Evolutionary conservation across 345 rosid species (phyloP), one percentile per base, ranked within the genome.

Genomic region (Arabidopsis suecica): DNA sequence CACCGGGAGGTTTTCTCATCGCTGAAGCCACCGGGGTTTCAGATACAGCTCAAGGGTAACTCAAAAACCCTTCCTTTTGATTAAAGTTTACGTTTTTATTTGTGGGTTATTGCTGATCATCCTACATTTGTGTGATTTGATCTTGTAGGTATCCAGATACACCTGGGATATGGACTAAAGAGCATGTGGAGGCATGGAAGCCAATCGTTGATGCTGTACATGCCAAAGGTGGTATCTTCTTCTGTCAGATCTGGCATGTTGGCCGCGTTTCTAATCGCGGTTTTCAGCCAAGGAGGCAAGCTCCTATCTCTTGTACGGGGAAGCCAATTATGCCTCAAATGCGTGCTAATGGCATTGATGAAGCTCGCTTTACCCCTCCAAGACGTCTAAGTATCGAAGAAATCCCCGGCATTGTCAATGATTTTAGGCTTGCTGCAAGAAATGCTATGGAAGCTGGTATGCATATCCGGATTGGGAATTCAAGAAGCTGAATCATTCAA

Each of bases 171-270:
- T 89, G 96, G 93, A 88, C 88, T 3, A 86, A 86, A 73, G 96
- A 84, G 73, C 97, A 91, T 67, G 88, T 91, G 10, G 95, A 91
- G 56, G 95, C 93, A 6, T 91, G 97, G 97, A 91, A 85, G 69
- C 90, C 97, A 23, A 89, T 91, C 42, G 95, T 91, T 4, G 89
- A 89, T 44, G 93, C 95, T 61, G 95, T 91, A 81, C 95, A 88
- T 81, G 88, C 89, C n/a, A 85, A 89, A 74, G 95, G 95, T 2
- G 93, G 88, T 0, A 63, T 84, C 71, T 69, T 91, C 82, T 89
- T 91, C 65, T 91, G 91, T 66, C 97, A 89, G 79, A 77, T 88
- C 51, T 77, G 86, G 89, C 97, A 89, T 66, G 88, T 80, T 32
- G 97, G 95, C n/a, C 82, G 97, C 23, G 91, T 84, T 74, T 88